Evolutionary conservation across 2,329 filamentous ascomycete species (phyloP).

Genomic region (Xylaria sp.): DNA sequence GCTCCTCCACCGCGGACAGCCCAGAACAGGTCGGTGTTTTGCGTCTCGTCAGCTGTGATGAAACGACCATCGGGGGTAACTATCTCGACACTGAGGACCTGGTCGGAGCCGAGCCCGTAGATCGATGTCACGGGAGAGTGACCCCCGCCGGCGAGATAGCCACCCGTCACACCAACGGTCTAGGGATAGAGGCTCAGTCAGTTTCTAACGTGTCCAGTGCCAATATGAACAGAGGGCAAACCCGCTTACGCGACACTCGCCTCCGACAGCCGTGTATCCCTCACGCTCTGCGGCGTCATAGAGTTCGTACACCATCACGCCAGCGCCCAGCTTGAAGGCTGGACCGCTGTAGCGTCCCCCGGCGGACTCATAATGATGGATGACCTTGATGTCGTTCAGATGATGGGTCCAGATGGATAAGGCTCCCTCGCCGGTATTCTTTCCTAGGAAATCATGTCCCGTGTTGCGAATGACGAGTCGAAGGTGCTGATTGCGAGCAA

Average conservation of each 20-base stretch:
- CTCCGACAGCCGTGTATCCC: background rate
- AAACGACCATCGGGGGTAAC: conserved; percentile 58
- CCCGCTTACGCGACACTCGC: too few species aligned
- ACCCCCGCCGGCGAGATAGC: conserved; percentile 66
- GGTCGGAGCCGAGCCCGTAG: conserved; percentile 65
- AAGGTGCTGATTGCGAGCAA: conserved; percentile 44
- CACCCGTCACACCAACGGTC: conserved; percentile 63
- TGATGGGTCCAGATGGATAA: too few species aligned
- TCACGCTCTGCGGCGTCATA: background rate
- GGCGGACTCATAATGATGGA: too few species aligned
- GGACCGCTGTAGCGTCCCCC: too few species aligned
- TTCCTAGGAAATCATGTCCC: conserved; percentile 28
- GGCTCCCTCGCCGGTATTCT: too few species aligned
- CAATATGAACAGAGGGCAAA: too few species aligned
- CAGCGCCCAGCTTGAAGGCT: background rate
- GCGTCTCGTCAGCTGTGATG: conserved; percentile 55
- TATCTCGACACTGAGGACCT: conserved; percentile 63
- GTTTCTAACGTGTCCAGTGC: too few species aligned
- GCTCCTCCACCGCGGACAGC: conserved; percentile 60
- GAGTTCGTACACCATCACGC: background rate
- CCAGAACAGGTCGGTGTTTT: conserved; percentile 66
- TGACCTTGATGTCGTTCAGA: too few species aligned
- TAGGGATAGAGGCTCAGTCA: too few species aligned
- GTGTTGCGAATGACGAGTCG: conserved; percentile 4
- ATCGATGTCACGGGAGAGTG: conserved; percentile 58